Percentiles rank a stretch among this genome's conserved stretches.
Conservation (phyloP, 192 early-diverging fungal genomes). For the Lunasporangiospora selenospora region DNA sequence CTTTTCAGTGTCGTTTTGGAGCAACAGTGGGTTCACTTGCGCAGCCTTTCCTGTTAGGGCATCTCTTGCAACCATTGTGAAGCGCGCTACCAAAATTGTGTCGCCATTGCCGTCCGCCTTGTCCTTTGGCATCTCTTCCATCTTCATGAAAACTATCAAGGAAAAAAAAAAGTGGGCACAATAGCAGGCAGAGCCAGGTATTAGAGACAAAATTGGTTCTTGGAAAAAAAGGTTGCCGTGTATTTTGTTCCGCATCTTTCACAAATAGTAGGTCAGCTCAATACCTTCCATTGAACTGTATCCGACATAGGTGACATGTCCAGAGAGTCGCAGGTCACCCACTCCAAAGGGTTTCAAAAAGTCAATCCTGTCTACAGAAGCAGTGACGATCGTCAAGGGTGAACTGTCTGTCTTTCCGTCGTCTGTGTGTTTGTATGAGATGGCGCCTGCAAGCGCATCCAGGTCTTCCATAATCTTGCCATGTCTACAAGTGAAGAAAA, state of each 20-base stretch:
- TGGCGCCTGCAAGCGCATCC: constrained; percentile 80
- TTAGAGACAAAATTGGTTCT: too few relatives aligned
- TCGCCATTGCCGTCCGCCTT: constrained; percentile 30
- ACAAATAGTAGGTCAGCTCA: neutral
- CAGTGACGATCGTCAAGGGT: constrained; percentile 84
- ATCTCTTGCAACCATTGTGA: constrained; percentile 88
- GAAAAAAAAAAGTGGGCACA: too few relatives aligned
- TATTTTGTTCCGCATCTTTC: too few relatives aligned
- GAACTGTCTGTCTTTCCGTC: constrained; percentile 25
- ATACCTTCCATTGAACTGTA: constrained; percentile 83
- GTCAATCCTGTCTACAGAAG: constrained; percentile 87
- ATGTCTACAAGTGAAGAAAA: constrained; percentile 36
- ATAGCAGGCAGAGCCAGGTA: too few relatives aligned
- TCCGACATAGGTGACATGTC: constrained; percentile 84
- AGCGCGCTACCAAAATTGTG: constrained; percentile 79
- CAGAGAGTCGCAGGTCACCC: constrained; percentile 76
- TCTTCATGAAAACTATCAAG: constrained; percentile 63
- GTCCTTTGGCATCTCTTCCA: constrained; percentile 57
- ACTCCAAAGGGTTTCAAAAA: constrained; percentile 63
- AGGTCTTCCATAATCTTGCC: constrained; percentile 87
- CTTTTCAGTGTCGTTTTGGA: constrained; percentile 77
- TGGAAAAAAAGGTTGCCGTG: too few relatives aligned
- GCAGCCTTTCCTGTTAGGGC: constrained; percentile 69
- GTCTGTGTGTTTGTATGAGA: constrained; percentile 75
- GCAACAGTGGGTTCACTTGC: constrained; percentile 70